Conservation (phyloP, 345 rosid species). For the Sonneratia caseolaris region DNA sequence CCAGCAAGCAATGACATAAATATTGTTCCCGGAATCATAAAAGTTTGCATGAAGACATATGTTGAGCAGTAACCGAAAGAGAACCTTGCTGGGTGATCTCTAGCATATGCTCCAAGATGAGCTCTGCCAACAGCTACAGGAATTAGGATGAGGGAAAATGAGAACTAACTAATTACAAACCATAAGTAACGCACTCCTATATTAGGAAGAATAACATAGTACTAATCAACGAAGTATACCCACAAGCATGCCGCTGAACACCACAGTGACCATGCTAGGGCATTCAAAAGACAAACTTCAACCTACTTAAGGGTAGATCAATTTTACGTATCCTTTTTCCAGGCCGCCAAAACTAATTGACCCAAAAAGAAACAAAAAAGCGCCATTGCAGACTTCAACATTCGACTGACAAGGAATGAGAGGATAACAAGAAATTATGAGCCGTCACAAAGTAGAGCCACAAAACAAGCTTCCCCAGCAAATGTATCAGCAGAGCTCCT, state of each 20-base stretch:
- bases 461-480: too few species aligned
- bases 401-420: too few species aligned
- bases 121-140: conserved; percentile 36
- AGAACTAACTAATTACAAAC: background rate
- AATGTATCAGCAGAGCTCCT: too few species aligned
- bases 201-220: background rate
- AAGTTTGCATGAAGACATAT: conserved; percentile 96
- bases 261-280: background rate
- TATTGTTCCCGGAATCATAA: conserved; percentile 97
- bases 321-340: too few species aligned
- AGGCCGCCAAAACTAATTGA: too few species aligned
- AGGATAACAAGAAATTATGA: too few species aligned
- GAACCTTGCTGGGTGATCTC: conserved; percentile 70
- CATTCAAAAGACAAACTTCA: too few species aligned
- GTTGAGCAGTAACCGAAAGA: conserved; percentile 89
- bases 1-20: conserved; percentile 97
- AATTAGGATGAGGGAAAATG: background rate
- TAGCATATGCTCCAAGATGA: conserved; percentile 66
- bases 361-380: too few species aligned
- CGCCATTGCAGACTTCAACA: too few species aligned
- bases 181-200: background rate
- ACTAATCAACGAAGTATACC: background rate
- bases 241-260: background rate
- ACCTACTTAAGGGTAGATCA: too few species aligned
- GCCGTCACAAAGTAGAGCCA: too few species aligned